phyloP scores from a whole-genome alignment of 192 early-diverging fungal genomes.

The Lobosporangium transversale region DNA sequence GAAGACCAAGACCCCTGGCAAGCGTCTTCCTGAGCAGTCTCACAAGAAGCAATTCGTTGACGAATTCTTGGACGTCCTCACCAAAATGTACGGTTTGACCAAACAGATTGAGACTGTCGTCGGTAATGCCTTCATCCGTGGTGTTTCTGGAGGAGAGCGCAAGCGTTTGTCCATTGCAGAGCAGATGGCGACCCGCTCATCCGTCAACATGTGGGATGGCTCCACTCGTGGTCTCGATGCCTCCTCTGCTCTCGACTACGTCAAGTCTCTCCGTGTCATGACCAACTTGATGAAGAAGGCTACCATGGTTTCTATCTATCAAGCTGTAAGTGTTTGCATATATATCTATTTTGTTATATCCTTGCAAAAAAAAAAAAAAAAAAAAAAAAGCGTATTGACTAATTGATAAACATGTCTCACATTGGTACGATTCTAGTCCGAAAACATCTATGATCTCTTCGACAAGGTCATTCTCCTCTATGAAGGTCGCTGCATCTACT shows the following conservation, averaged over 20 bases:
- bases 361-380: too few relatives aligned
- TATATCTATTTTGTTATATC: neutral
- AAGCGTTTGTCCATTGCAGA: slow-evolving; percentile 83
- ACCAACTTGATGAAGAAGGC: slow-evolving; percentile 76
- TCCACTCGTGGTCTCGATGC: slow-evolving; percentile 85
- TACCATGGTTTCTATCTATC: slow-evolving; percentile 71
- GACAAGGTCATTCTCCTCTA: slow-evolving; percentile 75
- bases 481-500: slow-evolving; percentile 74
- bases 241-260: slow-evolving; percentile 84
- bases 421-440: too few relatives aligned
- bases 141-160: slow-evolving; percentile 80
- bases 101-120: slow-evolving; percentile 78
- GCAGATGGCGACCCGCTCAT: slow-evolving; percentile 69
- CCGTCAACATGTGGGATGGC: slow-evolving; percentile 73
- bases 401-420: too few relatives aligned
- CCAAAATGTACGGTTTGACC: slow-evolving; percentile 67
- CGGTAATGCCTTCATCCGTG: slow-evolving; percentile 79
- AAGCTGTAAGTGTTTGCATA: slow-evolving; percentile 72
- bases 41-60: slow-evolving; percentile 59
- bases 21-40: slow-evolving; percentile 55
- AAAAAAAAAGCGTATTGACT: too few relatives aligned
- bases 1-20: slow-evolving; percentile 77
- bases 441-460: slow-evolving; percentile 81
- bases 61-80: slow-evolving; percentile 66
- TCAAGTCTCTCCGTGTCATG: slow-evolving; percentile 78